Evolutionary conservation across 2,329 filamentous ascomycete species (phyloP), one percentile per base, ranked within the genome.

Genomic region (Grosmannia clavigera): DNA sequence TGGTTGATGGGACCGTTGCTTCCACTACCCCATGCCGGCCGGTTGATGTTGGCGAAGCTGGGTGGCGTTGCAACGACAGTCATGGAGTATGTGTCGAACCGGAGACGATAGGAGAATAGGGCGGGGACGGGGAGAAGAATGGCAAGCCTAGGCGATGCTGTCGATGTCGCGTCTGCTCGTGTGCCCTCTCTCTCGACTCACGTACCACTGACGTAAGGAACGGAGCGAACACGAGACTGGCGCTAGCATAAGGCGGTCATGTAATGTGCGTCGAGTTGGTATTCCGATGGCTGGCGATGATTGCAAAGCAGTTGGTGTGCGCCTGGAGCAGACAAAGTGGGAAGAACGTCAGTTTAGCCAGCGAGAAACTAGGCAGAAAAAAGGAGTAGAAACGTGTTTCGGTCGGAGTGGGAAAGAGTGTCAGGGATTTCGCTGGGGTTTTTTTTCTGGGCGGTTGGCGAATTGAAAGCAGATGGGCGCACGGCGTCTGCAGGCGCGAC

Each of bases 21-120:
- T 67, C 78, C 77, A 74, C 79, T 84, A 71, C 80, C 77, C 83
- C 83, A 86, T 85, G 76, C 78, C 78, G 81, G 78, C 73, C 83
- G 79, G 70, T 81, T 84, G 69, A 83, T 79, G 69, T 81, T 81
- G 70, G 80, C 75, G 69, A 86, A 84, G 70, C 77, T 82, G 70
- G 82, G 82, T 67, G 81, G 82, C 67, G 78, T 85, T 65, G 83
- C 83, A 70, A 87, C 83, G 69, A 84, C 84, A 74, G 83, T 86
- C 84, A 86, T 87, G 60, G 58, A 61, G 58, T 64, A 51, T 51
- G 57, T 50, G 43, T n/a, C 11, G 46, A 14, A 25, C 19, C 19
- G 40, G 29, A 1, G 14, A 22, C 3, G 5, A 22, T 22, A 12
- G 33, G 38, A 16, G 38, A 46, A 25, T 64, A 33, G 58, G 55